These are phyloP conservation scores for Globisporangium barbulae DNA, from an alignment of 352 stramenopile genomes.

Conservation along the genomic window DNA sequence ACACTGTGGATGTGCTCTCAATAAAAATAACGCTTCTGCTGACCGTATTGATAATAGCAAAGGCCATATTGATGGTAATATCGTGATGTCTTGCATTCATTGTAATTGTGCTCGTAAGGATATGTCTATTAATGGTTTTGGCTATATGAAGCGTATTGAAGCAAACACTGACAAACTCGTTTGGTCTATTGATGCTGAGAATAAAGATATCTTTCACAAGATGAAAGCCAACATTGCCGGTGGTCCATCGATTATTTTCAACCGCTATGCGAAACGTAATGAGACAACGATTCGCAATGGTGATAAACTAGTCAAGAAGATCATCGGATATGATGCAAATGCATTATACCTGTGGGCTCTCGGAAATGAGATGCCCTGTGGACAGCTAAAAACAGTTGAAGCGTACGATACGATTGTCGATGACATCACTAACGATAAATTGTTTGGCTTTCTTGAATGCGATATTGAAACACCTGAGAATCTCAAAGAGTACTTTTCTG, in stretches of 20 bases:
- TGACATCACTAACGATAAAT: slow-evolving; percentile 29
- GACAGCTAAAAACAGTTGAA: slow-evolving; percentile 17
- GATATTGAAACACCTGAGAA: slow-evolving; percentile 33
- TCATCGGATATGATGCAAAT: slow-evolving; percentile 27
- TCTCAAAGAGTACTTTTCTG: slow-evolving; percentile 30
- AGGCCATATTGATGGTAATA: slow-evolving; percentile 12
- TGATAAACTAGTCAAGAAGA: slow-evolving; percentile 21
- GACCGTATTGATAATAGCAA: slow-evolving; percentile 7
- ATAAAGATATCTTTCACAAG: slow-evolving; percentile 19
- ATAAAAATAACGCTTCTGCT: slow-evolving; percentile 8
- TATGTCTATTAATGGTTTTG: slow-evolving; percentile 19
- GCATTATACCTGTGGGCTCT: slow-evolving; percentile 30
- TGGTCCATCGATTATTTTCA: slow-evolving; percentile 22
- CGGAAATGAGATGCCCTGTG: slow-evolving; percentile 31
- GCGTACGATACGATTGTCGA: slow-evolving; percentile 26
- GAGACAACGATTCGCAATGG: slow-evolving; percentile 16
- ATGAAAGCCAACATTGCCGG: slow-evolving; percentile 26
- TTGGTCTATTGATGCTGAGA: slow-evolving; percentile 16
- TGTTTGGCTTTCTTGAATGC: slow-evolving; percentile 37
- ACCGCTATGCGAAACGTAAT: slow-evolving; percentile 16
- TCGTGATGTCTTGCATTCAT: slow-evolving; percentile 19
- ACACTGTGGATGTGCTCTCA: slow-evolving; percentile 7
- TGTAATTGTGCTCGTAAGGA: slow-evolving; percentile 28
- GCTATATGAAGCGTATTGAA: slow-evolving; percentile 3
- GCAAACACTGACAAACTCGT: slow-evolving; percentile 15